Conservation (phyloP, 495 filamentous ascomycete species). For the Aspergillus cavernicola region DNA sequence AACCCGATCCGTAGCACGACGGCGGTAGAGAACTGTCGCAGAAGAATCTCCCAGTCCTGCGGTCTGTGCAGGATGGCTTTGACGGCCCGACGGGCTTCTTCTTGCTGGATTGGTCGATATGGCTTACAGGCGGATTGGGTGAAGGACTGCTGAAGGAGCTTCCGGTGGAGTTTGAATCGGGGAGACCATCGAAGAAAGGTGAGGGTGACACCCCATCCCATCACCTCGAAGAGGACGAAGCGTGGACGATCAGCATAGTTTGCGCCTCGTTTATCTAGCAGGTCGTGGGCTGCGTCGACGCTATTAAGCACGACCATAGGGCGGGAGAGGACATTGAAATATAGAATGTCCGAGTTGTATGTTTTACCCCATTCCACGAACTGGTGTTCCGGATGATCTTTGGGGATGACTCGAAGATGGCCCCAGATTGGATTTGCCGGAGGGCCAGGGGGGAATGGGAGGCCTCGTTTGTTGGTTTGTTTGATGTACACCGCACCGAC, state of each 20-base stretch:
- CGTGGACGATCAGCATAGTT: slow-evolving; percentile 25
- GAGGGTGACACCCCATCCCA: slow-evolving; percentile 26
- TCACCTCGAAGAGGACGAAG: slow-evolving; percentile 41
- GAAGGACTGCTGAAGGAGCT: slow-evolving; percentile 34
- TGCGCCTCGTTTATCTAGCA: slow-evolving; percentile 21
- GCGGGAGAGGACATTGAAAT: slow-evolving; percentile 18
- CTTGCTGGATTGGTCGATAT: slow-evolving; percentile 14
- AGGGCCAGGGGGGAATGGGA: slow-evolving; percentile 10
- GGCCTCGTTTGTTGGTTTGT: no score
- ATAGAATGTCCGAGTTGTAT: slow-evolving; percentile 20
- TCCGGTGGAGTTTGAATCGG: slow-evolving; percentile 42
- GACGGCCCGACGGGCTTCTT: slow-evolving; percentile 16
- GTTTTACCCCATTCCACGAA: slow-evolving; percentile 20
- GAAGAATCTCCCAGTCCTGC: slow-evolving; percentile 15
- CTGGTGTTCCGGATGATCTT: slow-evolving; percentile 14
- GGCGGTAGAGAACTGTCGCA: slow-evolving; percentile 16
- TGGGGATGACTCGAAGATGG: slow-evolving; percentile 23
- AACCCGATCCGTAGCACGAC: slow-evolving; percentile 42
- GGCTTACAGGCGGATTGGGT: slow-evolving; percentile 16
- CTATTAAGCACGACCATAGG: slow-evolving; percentile 20
- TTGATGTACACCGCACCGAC: no score
- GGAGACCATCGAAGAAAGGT: slow-evolving; percentile 47
- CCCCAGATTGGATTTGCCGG: slow-evolving; percentile 17
- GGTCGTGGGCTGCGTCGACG: slow-evolving; percentile 18
- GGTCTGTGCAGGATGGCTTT: slow-evolving; percentile 7